A percentile compares a stretch with the other conserved stretches of the same genome.
Evolutionary conservation across 2,329 filamentous ascomycete species (phyloP).

Genomic region (Eutypella sp.): DNA sequence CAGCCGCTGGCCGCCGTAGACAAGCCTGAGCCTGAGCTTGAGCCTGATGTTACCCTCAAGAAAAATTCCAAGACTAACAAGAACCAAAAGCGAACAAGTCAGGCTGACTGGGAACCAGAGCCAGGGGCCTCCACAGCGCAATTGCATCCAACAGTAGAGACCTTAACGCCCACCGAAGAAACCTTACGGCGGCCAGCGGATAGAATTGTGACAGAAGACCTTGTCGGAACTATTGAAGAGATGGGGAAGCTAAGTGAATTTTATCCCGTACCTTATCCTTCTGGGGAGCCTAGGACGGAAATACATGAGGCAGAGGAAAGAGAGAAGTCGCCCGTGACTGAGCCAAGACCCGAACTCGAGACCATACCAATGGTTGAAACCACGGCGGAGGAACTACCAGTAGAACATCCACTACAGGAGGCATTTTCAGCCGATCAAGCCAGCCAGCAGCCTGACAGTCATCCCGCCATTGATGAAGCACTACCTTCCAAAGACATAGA

Average conservation of each 20-base stretch:
- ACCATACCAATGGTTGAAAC: constrained; percentile 4
- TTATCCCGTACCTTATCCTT: neutral
- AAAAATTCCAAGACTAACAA: constrained; percentile 26
- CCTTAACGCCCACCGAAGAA: constrained; percentile 1
- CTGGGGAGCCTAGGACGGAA: constrained; percentile 7
- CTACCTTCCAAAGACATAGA: constrained; percentile 2
- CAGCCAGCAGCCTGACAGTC: constrained; percentile 3
- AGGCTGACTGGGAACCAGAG: neutral
- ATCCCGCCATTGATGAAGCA: constrained; percentile 27
- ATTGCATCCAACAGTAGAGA: neutral
- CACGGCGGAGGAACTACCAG: neutral
- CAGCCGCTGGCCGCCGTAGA: constrained; percentile 4
- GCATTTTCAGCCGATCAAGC: constrained; percentile 1
- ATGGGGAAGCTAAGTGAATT: neutral
- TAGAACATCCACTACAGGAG: constrained; percentile 1
- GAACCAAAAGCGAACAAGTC: constrained; percentile 9
- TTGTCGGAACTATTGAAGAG: neutral
- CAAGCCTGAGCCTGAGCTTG: constrained; percentile 9
- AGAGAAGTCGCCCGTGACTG: no score
- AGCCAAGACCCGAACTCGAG: constrained; percentile 2
- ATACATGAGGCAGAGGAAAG: no score
- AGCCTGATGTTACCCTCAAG: constrained; percentile 11
- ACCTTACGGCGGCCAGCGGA: constrained; percentile 1
- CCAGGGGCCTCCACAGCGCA: neutral
- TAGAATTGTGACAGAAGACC: constrained; percentile 9